Conservation (phyloP, 495 filamentous ascomycete genomes). For the Hypoxylon fragiforme region DNA sequence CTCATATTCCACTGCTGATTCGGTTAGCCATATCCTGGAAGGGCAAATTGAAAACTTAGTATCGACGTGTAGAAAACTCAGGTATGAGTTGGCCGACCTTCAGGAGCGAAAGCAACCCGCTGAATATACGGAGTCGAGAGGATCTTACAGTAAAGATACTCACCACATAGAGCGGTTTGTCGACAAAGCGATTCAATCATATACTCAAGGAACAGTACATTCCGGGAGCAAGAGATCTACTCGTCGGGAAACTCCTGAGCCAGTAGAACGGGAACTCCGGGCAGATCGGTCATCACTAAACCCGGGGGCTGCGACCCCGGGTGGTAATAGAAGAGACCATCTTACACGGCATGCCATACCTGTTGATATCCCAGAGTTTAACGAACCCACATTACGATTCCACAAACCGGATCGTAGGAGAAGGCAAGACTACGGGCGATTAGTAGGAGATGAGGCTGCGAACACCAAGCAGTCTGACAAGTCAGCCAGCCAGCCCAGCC, state of each 20-base stretch:
- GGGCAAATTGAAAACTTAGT: constrained; percentile 8
- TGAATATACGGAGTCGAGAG: neutral
- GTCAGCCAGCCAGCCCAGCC: no score
- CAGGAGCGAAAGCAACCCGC: constrained; percentile 7
- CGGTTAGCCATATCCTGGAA: constrained; percentile 12
- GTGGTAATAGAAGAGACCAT: no score
- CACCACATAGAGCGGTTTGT: constrained; percentile 17
- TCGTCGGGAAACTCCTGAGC: neutral
- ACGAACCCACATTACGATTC: no score
- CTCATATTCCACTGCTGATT: constrained; percentile 5
- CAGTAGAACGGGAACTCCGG: neutral
- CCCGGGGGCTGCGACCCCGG: no score
- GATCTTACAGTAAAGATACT: constrained; percentile 6
- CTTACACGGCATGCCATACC: no score
- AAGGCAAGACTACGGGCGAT: neutral
- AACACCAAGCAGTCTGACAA: neutral
- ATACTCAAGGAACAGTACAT: neutral
- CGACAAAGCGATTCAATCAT: constrained; percentile 7
- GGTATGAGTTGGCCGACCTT: constrained; percentile 12
- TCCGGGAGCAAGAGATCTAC: constrained; percentile 1
- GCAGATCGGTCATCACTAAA: neutral
- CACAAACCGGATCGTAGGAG: no score
- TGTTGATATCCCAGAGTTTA: no score
- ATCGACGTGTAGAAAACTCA: constrained; percentile 6
- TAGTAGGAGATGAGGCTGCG: neutral